Conservation (phyloP, 1,139 yeast species). For the Saccharomyces hybrid region DNA sequence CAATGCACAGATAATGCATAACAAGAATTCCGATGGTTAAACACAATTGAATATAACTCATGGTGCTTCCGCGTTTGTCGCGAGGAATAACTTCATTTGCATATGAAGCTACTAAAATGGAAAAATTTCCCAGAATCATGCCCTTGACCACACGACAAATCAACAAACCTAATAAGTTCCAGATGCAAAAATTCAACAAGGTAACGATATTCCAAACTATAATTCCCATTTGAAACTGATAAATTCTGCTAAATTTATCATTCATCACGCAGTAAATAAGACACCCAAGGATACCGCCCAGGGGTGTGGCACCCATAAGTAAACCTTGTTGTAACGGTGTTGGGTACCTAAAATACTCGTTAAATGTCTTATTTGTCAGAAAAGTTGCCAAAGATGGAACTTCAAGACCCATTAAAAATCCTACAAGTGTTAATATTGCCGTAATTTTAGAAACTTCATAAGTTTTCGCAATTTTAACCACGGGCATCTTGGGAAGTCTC, state of each 20-base stretch:
- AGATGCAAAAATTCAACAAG: constrained; percentile 13
- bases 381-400: constrained; percentile 62
- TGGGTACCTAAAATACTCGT: constrained; percentile 40
- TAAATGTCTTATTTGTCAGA: constrained; percentile 40
- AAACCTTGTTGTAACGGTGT: constrained; percentile 35
- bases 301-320: constrained; percentile 38
- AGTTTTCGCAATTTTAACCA: neutral
- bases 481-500: neutral
- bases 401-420: constrained; percentile 61
- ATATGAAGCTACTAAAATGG: constrained; percentile 66
- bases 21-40: constrained; percentile 59
- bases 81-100: constrained; percentile 67
- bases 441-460: neutral
- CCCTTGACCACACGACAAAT: constrained; percentile 55
- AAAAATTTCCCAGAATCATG: constrained; percentile 61
- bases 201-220: constrained; percentile 32
- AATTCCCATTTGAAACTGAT: constrained; percentile 24
- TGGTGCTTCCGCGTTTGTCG: constrained; percentile 57
- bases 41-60: constrained; percentile 60
- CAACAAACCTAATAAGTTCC: constrained; percentile 19
- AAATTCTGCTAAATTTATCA: constrained; percentile 29
- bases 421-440: constrained; percentile 41
- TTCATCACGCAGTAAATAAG: constrained; percentile 26
- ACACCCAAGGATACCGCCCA: constrained; percentile 36
- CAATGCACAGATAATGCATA: constrained; percentile 31